Evolutionary conservation across 805 yeast species (phyloP).

Genomic region (Candida sithepensis): DNA sequence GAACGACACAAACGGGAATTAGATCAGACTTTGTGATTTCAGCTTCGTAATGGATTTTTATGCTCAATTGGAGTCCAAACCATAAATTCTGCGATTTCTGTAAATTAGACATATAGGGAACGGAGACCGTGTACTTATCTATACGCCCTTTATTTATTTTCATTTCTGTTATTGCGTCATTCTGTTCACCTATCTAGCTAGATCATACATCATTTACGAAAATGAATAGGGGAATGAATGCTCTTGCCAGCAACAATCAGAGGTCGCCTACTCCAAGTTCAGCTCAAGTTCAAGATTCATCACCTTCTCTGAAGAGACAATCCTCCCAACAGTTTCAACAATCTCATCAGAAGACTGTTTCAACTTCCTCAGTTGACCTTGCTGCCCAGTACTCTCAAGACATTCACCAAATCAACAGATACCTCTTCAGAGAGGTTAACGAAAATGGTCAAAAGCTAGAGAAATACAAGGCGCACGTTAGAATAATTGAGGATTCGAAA

Average conservation of each 20-base stretch:
- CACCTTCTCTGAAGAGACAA: background rate
- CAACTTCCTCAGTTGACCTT: constrained; percentile 32
- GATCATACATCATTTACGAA: too few species aligned
- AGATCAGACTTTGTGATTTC: too few species aligned
- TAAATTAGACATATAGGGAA: too few species aligned
- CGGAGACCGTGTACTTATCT: too few species aligned
- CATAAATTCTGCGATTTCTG: too few species aligned
- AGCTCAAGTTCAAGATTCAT: background rate
- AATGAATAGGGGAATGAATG: background rate
- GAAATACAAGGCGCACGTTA: constrained; percentile 71
- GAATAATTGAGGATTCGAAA: constrained; percentile 69
- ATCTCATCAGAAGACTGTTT: constrained; percentile 12
- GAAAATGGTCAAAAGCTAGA: constrained; percentile 42
- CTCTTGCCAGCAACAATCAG: background rate
- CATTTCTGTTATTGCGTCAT: too few species aligned
- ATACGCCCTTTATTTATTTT: too few species aligned
- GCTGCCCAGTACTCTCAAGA: constrained; percentile 61
- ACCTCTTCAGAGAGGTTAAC: constrained; percentile 47
- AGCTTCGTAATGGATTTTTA: too few species aligned
- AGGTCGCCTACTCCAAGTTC: background rate
- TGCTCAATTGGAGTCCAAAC: too few species aligned
- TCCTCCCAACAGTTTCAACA: background rate
- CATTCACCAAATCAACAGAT: constrained; percentile 42
- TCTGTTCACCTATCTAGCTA: too few species aligned
- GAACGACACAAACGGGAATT: too few species aligned